Evolutionary conservation across 164 flowering plant genomes (phyloP).

Genomic region (Taxillus chinensis): DNA sequence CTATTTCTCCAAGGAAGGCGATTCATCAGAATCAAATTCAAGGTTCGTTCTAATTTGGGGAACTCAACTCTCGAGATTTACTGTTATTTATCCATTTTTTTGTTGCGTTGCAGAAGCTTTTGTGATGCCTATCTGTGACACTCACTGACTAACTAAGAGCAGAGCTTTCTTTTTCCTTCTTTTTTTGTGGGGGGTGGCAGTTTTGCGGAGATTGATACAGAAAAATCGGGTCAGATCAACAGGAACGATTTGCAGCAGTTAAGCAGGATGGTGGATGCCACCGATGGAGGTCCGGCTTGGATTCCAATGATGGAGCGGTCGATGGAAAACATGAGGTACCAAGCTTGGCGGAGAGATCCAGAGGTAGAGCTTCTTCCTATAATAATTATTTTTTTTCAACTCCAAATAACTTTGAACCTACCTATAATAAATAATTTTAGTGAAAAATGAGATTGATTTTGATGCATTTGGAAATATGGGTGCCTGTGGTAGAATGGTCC

Average conservation of each 20-base stretch:
- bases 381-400: no score
- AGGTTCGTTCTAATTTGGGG: no score
- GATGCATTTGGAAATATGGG: neutral
- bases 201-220: constrained; percentile 20
- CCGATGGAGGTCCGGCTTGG: constrained; percentile 86
- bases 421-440: no score
- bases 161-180: no score
- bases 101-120: no score
- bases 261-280: constrained; percentile 45
- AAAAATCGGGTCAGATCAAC: constrained; percentile 23
- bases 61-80: no score
- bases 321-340: constrained; percentile 56
- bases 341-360: constrained; percentile 81
- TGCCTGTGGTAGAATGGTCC: constrained; percentile 45
- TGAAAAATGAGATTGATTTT: constrained; percentile 3
- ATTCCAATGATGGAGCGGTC: constrained; percentile 70
- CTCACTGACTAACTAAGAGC: no score
- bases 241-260: constrained; percentile 53
- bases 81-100: no score
- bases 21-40: neutral
- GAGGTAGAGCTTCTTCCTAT: constrained; percentile 24
- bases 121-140: no score
- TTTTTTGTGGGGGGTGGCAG: constrained; percentile 12
- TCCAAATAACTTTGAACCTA: no score
- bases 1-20: constrained; percentile 32